Evolutionary conservation across 1,284 basidiomycete species (phyloP).

Genomic region (Puccinia horiana): DNA sequence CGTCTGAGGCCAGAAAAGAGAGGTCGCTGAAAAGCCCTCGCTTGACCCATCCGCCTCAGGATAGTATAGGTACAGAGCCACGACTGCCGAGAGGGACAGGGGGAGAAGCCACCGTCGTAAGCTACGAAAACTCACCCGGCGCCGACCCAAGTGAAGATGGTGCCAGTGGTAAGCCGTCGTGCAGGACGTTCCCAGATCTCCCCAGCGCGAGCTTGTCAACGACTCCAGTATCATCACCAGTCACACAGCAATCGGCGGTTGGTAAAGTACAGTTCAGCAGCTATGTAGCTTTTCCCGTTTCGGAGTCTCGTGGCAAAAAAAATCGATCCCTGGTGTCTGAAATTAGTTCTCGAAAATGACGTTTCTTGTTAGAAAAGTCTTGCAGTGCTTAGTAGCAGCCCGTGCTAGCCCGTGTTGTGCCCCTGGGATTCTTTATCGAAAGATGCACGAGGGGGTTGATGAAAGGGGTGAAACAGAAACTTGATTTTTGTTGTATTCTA

Average conservation of each 20-base stretch:
- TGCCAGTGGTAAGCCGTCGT: background rate
- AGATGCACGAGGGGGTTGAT: no score
- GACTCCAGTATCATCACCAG: background rate
- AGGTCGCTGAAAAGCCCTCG: background rate
- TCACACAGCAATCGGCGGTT: background rate
- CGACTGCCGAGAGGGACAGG: background rate
- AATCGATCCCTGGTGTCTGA: background rate
- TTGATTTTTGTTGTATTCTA: no score
- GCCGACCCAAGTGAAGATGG: background rate
- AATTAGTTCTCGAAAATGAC: no score
- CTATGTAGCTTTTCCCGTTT: no score
- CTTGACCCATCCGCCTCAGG: background rate
- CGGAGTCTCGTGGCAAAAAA: no score
- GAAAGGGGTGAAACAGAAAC: no score
- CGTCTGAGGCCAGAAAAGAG: background rate
- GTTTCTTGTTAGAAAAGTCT: no score
- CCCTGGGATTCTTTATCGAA: no score
- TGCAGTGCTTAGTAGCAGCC: no score
- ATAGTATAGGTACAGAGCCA: background rate
- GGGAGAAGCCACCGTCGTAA: background rate
- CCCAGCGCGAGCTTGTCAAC: background rate
- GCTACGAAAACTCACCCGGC: background rate
- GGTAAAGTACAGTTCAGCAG: background rate
- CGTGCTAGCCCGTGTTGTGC: no score
- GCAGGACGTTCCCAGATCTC: background rate